These are phyloP conservation scores for Beta lomatogona DNA, from an alignment of 179 eudicot species.

Conservation along the genomic window DNA sequence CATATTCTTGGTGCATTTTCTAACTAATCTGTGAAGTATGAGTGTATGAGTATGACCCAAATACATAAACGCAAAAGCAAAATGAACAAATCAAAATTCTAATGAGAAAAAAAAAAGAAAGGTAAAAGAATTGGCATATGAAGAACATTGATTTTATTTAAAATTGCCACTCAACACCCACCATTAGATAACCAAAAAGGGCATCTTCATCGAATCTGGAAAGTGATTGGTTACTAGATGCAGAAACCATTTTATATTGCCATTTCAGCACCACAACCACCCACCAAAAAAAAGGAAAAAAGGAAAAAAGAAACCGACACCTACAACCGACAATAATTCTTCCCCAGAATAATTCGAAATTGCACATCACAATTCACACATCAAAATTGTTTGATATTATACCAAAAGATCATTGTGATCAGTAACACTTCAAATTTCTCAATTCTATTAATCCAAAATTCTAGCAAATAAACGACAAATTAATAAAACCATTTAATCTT, in stretches of 20 bases:
- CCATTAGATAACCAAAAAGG: background rate
- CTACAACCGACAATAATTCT: background rate
- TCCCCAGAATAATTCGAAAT: background rate
- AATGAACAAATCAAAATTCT: background rate
- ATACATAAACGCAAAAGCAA: background rate
- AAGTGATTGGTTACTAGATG: background rate
- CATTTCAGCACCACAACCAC: background rate
- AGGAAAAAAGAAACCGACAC: background rate
- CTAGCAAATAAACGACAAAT: too few relatives aligned
- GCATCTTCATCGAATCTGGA: constrained; percentile 2
- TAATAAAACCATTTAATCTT: too few relatives aligned
- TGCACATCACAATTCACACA: background rate
- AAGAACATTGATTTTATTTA: constrained; percentile 1
- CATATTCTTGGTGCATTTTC: background rate
- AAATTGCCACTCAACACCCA: background rate
- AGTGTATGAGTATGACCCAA: background rate
- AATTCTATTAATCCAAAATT: background rate
- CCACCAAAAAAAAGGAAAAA: background rate
- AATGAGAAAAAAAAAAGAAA: too few relatives aligned
- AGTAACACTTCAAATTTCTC: background rate
- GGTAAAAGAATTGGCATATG: background rate
- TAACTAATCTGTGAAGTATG: background rate
- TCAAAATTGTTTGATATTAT: background rate
- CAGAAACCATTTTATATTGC: constrained; percentile 1
- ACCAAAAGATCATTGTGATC: too few relatives aligned